Evolutionary conservation across 345 rosid genomes (phyloP), one percentile per base, ranked within the genome.

Genomic region (Adansonia digitata): DNA sequence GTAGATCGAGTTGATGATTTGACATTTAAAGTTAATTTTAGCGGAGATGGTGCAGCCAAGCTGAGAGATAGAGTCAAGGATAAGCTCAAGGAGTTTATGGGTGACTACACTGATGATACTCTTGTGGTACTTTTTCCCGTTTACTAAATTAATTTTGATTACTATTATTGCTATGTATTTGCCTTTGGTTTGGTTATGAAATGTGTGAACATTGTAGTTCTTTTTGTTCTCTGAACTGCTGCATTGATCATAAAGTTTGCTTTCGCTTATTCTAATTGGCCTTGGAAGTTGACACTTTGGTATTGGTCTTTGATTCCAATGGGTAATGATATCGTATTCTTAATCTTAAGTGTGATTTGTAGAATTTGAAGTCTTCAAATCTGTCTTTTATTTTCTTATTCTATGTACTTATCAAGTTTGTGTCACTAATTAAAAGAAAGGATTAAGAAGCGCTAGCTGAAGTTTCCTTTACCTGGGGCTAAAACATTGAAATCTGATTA

Each of bases 31-130:
- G 86, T 84, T 61, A 70, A 85, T 81, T 92, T 90, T 81, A 87
- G 84, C n/a, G 94, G 79, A 5, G 94, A 88, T 18, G 99, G 99
- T 74, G 94, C 81, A 39, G 84, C 84, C 1, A 88, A 80, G 84
- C 79, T 96, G 87, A 88, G 90, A 80, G 89, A 88, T 27, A 77
- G 66, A 71, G 92, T 96, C 60, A 89, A 61, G 76, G 88, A 83
- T 69, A 96, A 93, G 79, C 91, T 96, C 67, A 92, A 93, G 87
- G 97, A 96, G 86, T 92, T 84, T 80, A 92, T 96, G 98, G 98
- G 95, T 55, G 94, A 96, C 77, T 96, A 96, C 85, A 89, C 99
- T 18, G 99, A 96, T 77, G 98, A 96, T 73, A 91, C 86, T 63
- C 99, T 96, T 24, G 98, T 93, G 97, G 98, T 96, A 84, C 72